Evolutionary conservation across 192 early-diverging fungal species (phyloP).

Genomic region (Coemansia sp.): DNA sequence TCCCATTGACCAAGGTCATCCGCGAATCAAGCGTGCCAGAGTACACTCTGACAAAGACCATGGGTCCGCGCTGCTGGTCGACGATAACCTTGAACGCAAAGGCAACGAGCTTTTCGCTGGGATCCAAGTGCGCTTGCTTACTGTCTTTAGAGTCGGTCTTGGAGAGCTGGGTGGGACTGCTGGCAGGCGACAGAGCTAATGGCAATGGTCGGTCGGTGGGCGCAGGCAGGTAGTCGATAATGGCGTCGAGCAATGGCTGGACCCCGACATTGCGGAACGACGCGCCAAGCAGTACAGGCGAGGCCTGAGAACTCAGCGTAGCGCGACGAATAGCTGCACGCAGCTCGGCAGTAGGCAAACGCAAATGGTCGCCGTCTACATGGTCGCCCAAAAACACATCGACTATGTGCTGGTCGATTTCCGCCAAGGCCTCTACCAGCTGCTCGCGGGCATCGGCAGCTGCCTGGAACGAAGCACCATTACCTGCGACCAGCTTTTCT

Average conservation of each 20-base stretch:
- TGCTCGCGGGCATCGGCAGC: constrained; percentile 62
- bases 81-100: constrained; percentile 94
- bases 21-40: constrained; percentile 73
- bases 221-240: constrained; percentile 81
- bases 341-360: constrained; percentile 63
- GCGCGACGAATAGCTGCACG: constrained; percentile 68
- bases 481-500: background rate
- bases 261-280: constrained; percentile 90
- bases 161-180: background rate
- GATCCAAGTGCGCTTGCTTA: constrained; percentile 27
- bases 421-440: constrained; percentile 81
- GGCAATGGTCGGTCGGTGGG: constrained; percentile 68
- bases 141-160: background rate
- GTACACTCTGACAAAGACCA: constrained; percentile 92
- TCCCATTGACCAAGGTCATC: constrained; percentile 68
- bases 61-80: constrained; percentile 80
- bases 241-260: constrained; percentile 88
- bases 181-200: background rate
- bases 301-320: constrained; percentile 66
- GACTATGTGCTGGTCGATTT: constrained; percentile 80
- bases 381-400: constrained; percentile 74
- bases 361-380: constrained; percentile 73
- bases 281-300: constrained; percentile 89
- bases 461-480: constrained; percentile 44
- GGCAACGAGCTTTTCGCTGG: constrained; percentile 69